Conservation (phyloP, 164 flowering plant genomes). For the Macadamia integrifolia region DNA sequence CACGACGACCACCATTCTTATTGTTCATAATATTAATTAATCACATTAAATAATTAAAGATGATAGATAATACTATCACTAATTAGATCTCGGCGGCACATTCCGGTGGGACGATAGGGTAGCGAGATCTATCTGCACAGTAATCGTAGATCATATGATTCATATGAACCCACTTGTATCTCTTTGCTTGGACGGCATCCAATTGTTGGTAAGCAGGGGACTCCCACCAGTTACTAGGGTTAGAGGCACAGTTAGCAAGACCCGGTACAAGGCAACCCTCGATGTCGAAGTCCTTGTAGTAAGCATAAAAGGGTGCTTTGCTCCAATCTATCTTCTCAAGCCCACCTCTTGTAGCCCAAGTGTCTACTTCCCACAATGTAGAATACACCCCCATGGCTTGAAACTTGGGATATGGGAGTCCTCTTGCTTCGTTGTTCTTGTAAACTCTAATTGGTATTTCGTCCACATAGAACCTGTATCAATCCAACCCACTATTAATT, state of each 20-base stretch:
- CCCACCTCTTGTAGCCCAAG: slow-evolving; percentile 67
- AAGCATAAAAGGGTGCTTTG: slow-evolving; percentile 50
- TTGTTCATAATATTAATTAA: no score
- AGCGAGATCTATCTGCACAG: slow-evolving; percentile 41
- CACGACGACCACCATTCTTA: no score
- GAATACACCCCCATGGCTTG: slow-evolving; percentile 55
- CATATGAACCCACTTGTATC: slow-evolving; percentile 41
- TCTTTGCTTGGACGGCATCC: slow-evolving; percentile 25
- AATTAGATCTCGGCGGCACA: slow-evolving; percentile 36
- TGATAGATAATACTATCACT: no score
- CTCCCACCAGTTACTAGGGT: slow-evolving; percentile 49
- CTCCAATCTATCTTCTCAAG: slow-evolving; percentile 53
- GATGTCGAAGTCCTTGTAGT: slow-evolving; percentile 47
- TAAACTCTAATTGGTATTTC: slow-evolving; percentile 50
- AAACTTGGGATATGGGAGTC: slow-evolving; percentile 37
- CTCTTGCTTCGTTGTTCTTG: slow-evolving; percentile 45
- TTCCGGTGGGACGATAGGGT: slow-evolving; percentile 42
- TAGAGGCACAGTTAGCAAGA: slow-evolving; percentile 33
- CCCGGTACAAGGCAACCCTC: slow-evolving; percentile 52
- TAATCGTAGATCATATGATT: slow-evolving; percentile 55
- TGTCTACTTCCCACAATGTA: slow-evolving; percentile 56
- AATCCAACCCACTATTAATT: no score
- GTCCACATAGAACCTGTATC: slow-evolving; percentile 44
- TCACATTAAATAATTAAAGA: no score
- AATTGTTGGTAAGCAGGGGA: slow-evolving; percentile 27